These are phyloP conservation scores for Baudoinia panamericana DNA, from an alignment of 495 filamentous ascomycete genomes.

Conservation along the genomic window DNA sequence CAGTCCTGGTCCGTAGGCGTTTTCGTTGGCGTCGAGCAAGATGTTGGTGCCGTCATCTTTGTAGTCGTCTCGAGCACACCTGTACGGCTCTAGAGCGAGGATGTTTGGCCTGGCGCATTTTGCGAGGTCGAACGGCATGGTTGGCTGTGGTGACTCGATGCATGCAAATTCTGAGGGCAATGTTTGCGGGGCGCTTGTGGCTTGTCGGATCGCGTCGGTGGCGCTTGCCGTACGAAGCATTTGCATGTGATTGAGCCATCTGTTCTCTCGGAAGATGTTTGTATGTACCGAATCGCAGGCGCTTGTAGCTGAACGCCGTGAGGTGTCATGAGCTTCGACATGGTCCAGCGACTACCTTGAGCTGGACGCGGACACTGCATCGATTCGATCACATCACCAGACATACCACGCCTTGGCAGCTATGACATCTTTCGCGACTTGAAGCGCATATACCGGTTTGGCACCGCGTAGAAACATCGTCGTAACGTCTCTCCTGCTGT, in stretches of 20 bases:
- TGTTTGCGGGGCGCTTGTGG: too few relatives aligned
- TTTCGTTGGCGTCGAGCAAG: conserved; percentile 94
- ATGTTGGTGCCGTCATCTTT: conserved; percentile 97
- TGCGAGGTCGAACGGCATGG: conserved; percentile 23
- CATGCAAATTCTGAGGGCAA: neutral
- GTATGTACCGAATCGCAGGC: too few relatives aligned
- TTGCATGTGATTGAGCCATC: conserved; percentile 1
- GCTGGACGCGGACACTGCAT: too few relatives aligned
- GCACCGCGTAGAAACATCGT: neutral
- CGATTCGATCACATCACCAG: neutral
- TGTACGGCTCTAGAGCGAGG: conserved; percentile 30
- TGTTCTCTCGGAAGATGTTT: too few relatives aligned
- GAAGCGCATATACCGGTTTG: neutral
- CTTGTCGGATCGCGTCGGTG: too few relatives aligned
- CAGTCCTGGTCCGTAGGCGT: conserved; percentile 77
- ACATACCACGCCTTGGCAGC: too few relatives aligned
- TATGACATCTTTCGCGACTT: neutral
- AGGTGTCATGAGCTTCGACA: too few relatives aligned
- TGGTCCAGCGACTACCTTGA: too few relatives aligned
- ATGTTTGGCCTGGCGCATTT: conserved; percentile 32
- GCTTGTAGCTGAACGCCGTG: too few relatives aligned
- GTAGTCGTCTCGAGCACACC: conserved; percentile 56
- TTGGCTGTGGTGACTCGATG: conserved; percentile 1
- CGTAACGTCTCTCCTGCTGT: too few relatives aligned
- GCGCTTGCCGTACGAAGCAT: too few relatives aligned